phyloP scores from a whole-genome alignment of 345 rosid genomes.

The Citrus hindsii region DNA sequence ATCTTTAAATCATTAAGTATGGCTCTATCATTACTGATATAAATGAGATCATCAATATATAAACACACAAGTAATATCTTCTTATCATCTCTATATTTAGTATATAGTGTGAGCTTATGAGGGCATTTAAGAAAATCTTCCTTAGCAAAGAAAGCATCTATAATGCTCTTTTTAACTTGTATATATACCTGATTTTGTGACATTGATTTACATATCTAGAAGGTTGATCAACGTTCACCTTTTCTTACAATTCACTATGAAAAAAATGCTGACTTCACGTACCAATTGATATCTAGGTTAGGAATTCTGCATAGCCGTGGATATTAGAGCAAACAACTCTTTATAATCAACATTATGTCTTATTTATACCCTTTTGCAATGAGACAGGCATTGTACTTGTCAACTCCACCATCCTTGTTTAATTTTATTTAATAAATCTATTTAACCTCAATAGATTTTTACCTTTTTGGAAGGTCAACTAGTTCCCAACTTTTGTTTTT shows the following conservation, averaged over 20 bases:
- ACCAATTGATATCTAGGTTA: not conserved
- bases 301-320: not conserved
- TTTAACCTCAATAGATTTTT: not conserved
- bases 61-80: not conserved
- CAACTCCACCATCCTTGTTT: not conserved
- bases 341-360: not conserved
- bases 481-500: not conserved
- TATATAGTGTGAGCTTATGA: not conserved
- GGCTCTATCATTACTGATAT: not conserved
- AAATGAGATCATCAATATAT: not conserved
- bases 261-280: conserved; percentile 1
- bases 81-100: not conserved
- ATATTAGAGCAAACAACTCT: not conserved
- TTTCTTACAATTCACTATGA: not conserved
- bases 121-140: not conserved
- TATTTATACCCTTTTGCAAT: not conserved
- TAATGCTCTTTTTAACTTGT: not conserved
- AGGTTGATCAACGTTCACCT: not conserved
- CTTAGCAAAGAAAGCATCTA: not conserved
- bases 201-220: not conserved
- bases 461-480: not conserved
- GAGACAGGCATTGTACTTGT: not conserved
- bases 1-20: not conserved
- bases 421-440: not conserved
- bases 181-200: not conserved